These are phyloP conservation scores for Tulasnella sp. DNA, from an alignment of 768 basidiomycete species.

Conservation along the genomic window DNA sequence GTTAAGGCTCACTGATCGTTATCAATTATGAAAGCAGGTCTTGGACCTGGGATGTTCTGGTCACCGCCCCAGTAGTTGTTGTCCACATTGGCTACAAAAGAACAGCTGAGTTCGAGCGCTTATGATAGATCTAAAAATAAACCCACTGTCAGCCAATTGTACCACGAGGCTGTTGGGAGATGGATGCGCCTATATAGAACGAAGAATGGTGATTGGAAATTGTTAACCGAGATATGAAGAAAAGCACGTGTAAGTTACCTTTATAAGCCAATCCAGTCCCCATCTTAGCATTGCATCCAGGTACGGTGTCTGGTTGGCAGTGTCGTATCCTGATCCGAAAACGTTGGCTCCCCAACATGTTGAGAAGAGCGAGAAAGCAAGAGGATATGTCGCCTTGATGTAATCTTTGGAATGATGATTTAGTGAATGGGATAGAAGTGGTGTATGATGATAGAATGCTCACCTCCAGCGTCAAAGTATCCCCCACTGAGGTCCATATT, in stretches of 20 bases:
- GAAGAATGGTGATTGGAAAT: slow-evolving; percentile 2
- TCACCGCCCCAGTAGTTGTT: slow-evolving; percentile 88
- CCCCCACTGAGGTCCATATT: slow-evolving; percentile 71
- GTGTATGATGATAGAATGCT: slow-evolving; percentile 18
- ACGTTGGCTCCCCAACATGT: slow-evolving; percentile 85
- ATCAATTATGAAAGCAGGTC: slow-evolving; percentile 71
- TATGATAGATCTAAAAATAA: slow-evolving; percentile 7
- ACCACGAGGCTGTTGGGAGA: slow-evolving; percentile 58
- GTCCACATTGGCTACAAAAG: slow-evolving; percentile 41
- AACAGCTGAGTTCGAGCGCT: not conserved
- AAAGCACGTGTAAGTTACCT: too few species aligned
- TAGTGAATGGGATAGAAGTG: not conserved
- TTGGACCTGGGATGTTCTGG: slow-evolving; percentile 53
- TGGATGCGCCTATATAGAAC: slow-evolving; percentile 56
- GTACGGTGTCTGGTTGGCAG: slow-evolving; percentile 77
- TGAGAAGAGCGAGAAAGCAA: slow-evolving; percentile 40
- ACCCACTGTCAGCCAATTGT: slow-evolving; percentile 54
- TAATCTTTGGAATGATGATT: slow-evolving; percentile 41
- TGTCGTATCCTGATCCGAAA: slow-evolving; percentile 74
- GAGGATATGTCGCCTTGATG: slow-evolving; percentile 75
- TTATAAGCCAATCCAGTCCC: slow-evolving; percentile 87
- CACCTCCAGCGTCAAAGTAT: slow-evolving; percentile 88
- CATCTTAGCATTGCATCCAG: slow-evolving; percentile 85
- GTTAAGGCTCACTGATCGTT: slow-evolving; percentile 33
- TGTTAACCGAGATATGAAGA: not conserved